Evolutionary conservation across 768 basidiomycete species (phyloP), one percentile per base, ranked within the genome.

Genomic region (Naganishia friedmannii): DNA sequence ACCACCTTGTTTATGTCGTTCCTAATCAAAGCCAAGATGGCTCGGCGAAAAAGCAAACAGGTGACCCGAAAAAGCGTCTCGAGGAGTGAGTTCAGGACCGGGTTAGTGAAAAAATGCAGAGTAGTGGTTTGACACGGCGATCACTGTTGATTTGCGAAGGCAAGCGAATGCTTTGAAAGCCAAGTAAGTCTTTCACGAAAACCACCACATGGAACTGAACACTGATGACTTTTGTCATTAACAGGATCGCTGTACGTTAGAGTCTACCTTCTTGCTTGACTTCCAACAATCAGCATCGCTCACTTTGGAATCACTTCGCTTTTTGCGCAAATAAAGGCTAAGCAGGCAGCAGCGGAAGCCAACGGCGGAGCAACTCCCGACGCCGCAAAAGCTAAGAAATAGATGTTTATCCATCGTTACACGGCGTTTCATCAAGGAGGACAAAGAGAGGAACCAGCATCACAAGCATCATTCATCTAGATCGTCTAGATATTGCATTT

Each of bases 141-240:
- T 39, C 26, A 7, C 5, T 17, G 2, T 12, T 57, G 17, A 39
- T 29, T 48, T 34, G 28, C 15, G 23, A 45, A 69, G 68, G 51
- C 68, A 69, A 69, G 68, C 68, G 15, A 69, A 69, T 34, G 68
- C 68, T 32, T 45, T 69, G 29, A 69, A 69, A 51, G 68, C 68
- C 68, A 69, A 69, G 68, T 69, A 31, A 69, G 68, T 67, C 26
- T 37, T 45, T 29, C 8, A 28, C 26, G 9, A 26, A 6, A 26
- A 39, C 26, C 17, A 19, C 23, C 21, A 13, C 26, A 10, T 23
- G 28, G 13, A n/a, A 28, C 8, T 39, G 6, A 26, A 28, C 15
- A 6, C 60, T 45, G 60, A 63, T 8, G 3, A 2, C n/a, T 1
- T 1, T 8, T 12, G n/a, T 63, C 23, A 8, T 45, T 26, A 12